Base-by-base conservation (phyloP, 768 basidiomycete species). In the Lentinula lateritia region DNA sequence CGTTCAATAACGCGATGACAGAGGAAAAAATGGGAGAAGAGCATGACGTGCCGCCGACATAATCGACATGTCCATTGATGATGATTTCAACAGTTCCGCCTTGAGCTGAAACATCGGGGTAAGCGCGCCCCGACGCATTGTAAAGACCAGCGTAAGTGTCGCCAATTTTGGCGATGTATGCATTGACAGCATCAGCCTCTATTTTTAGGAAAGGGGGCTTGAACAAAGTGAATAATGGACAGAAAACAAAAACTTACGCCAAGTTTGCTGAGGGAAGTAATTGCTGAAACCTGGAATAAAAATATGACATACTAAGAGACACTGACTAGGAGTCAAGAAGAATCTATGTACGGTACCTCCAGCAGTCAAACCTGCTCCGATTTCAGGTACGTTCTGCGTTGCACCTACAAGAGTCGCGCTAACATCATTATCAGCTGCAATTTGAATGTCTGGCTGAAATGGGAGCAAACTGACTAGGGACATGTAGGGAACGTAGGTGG, bases 21-120 rank as follows among this genome's bases (percentile, higher is more conserved):
- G 73, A 74, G 0, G 81, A 74, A 62, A 85, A 81, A 5, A 79
- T 76, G 1, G 82, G 83, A n/a, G 75, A 58, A 0, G 81, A 55
- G n/a, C 76, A 77, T 6, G 80, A 82, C 3, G 83, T 84, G 48
- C 83, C 83, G 1, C 58, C 70, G 36, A 75, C 67, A 3, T 54
- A 45, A 16, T 7, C 38, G 9, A 61, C 0, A 15, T 53, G 2
- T 2, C 78, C 78, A 35, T 63, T 58, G 48, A 71, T 65, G 66
- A 75, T 65, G 39, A 81, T 69, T 58, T 56, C 55, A 36, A 66
- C 39, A 34, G 41, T 54, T 18, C 20, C 35, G 35, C 65, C 63
- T 48, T 68, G 67, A 9, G 66, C 64, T 13, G 66, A 42, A 32
- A 68, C 58, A 61, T 70, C 69, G 3, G 70, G 70, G 63, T 65